Evolutionary conservation across 192 early-diverging fungal species (phyloP).

Genomic region (Coemansia sp.): DNA sequence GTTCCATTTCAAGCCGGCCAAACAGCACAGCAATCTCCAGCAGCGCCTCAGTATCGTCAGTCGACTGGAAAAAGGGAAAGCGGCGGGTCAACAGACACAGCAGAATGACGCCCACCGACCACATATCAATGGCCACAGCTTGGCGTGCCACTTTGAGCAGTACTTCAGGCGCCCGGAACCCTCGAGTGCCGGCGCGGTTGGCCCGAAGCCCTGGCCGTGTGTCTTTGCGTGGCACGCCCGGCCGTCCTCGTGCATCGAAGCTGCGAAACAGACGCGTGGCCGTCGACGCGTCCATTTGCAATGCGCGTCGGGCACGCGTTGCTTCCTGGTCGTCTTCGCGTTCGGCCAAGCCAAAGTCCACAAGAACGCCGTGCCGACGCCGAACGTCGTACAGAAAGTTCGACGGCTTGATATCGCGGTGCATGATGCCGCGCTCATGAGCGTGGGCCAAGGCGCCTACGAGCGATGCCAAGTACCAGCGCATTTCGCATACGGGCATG

Average conservation of each 20-base stretch:
- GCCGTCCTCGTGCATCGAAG: slow-evolving; percentile 42
- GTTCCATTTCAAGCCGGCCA: slow-evolving; percentile 74
- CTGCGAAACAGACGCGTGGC: slow-evolving; percentile 42
- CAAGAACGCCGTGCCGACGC: slow-evolving; percentile 74
- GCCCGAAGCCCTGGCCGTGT: slow-evolving; percentile 67
- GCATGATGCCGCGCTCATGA: slow-evolving; percentile 73
- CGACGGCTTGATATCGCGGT: slow-evolving; percentile 91
- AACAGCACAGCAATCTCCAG: slow-evolving; percentile 81
- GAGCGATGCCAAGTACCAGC: slow-evolving; percentile 72
- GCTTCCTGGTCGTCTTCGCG: slow-evolving; percentile 51
- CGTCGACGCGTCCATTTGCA: slow-evolving; percentile 53
- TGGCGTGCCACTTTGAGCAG: slow-evolving; percentile 78
- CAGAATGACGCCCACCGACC: slow-evolving; percentile 89
- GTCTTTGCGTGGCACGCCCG: slow-evolving; percentile 45
- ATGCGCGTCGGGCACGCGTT: slow-evolving; percentile 29
- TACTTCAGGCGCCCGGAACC: slow-evolving; percentile 93
- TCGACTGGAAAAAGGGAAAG: slow-evolving; percentile 90
- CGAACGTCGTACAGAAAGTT: slow-evolving; percentile 87
- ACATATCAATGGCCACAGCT: slow-evolving; percentile 84
- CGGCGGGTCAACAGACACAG: slow-evolving; percentile 74
- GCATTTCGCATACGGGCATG: slow-evolving; percentile 68
- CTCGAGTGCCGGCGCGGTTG: slow-evolving; percentile 87
- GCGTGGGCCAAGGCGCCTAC: slow-evolving; percentile 70
- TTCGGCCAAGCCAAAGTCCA: slow-evolving; percentile 93
- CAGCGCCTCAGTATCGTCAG: slow-evolving; percentile 82